Base-by-base conservation (phyloP, 1,284 basidiomycete genomes). In the Trametes versicolor region DNA sequence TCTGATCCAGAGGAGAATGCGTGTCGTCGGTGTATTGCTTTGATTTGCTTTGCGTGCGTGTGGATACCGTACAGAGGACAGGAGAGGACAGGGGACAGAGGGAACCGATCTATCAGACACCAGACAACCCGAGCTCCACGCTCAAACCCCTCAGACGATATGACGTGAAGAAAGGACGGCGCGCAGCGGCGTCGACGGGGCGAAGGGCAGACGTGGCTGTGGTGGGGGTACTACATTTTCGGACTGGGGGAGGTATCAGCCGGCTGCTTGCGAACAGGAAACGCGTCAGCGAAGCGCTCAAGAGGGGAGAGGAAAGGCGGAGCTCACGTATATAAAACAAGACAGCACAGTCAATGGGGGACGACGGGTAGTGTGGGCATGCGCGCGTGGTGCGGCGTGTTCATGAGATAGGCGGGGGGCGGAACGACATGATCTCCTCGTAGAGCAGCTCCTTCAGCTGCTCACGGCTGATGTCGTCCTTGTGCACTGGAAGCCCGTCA, bases 391-490 rank as follows among this genome's bases (percentile, higher is more conserved):
- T 17, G 41, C 4, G 37, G 10, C 5, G 13, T 17, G 55, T 32
- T 74, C 76, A 85, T 73, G 78, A 80, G 76, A 90, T 88, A 48
- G 87, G 86, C 21, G 83, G 82, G 2, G 91, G 88, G 62, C 83
- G 83, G 86, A 96, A 96, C 47, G 88, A 85, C 86, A 94, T 91
- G 75, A 91, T 90, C 77, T 91, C 90, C 55, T 90, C 87, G 75
- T 88, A 91, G 34, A 87, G 74, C 41, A 87, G 76, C 69, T 87
- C 85, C 72, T 92, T 93, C 62, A 94, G 82, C 74, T 92, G 88
- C 62, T 92, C 95, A 47, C 94, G 87, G 73, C 91, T 94, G 79
- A 97, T 96, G 71, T 95, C 93, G 69, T 97, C 96, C 82, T 97
- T 97, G 82, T 95, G 91, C 65, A 95, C 92, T 94, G 75, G 59